Evolutionary conservation across 305 asterid genomes (phyloP).

Genomic region (Euphrasia arctica): DNA sequence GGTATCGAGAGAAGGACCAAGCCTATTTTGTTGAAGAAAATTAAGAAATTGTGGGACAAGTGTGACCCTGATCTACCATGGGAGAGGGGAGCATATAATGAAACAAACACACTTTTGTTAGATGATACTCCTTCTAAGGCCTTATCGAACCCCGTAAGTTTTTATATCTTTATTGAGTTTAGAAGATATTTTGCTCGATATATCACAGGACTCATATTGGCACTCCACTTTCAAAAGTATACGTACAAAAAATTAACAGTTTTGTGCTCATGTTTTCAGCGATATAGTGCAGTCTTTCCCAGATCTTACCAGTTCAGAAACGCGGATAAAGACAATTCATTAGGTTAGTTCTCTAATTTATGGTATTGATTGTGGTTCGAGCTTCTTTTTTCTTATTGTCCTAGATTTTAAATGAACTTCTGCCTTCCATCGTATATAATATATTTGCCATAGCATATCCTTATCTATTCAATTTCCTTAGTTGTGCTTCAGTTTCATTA

Average conservation of each 20-base stretch:
- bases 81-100: conserved; percentile 73
- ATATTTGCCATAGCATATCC: background rate
- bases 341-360: conserved; percentile 56
- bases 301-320: conserved; percentile 44
- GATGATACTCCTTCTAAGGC: conserved; percentile 93
- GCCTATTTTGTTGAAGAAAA: conserved; percentile 78
- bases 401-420: conserved; percentile 5
- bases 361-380: conserved; percentile 1
- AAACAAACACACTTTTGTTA: conserved; percentile 74
- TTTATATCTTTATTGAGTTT: conserved; percentile 6
- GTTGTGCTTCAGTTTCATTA: background rate
- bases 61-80: conserved; percentile 68
- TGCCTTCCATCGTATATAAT: background rate
- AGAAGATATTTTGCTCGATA: conserved; percentile 5
- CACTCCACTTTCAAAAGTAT: conserved; percentile 16
- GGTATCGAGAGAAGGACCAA: conserved; percentile 58
- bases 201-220: conserved; percentile 19
- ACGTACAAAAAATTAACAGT: conserved; percentile 16
- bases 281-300: conserved; percentile 79
- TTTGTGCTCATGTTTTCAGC: conserved; percentile 47
- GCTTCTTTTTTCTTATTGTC: conserved; percentile 17
- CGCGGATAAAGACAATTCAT: conserved; percentile 61
- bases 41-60: conserved; percentile 78
- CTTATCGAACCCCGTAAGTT: conserved; percentile 77
- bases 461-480: background rate